These are phyloP conservation scores for Lasiodiplodia sp. DNA, from an alignment of 2,329 filamentous ascomycete species.

Conservation along the genomic window DNA sequence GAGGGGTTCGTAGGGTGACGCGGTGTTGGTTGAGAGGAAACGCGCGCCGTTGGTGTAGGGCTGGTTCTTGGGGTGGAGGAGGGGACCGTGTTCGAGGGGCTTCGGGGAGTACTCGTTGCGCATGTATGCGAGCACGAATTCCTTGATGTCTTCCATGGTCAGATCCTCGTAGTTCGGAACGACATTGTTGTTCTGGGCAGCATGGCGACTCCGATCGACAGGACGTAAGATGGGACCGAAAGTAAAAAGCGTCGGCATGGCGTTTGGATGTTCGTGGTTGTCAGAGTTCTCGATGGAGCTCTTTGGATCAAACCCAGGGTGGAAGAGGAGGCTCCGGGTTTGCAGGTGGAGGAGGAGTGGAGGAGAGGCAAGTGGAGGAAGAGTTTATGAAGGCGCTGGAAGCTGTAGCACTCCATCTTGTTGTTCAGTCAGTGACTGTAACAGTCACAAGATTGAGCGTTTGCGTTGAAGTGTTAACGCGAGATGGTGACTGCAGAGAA, in stretches of 20 bases:
- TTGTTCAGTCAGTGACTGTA: no score
- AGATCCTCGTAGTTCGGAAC: background rate
- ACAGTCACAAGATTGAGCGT: no score
- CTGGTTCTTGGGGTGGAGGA: background rate
- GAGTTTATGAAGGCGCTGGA: background rate
- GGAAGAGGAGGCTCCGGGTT: background rate
- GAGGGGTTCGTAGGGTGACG: background rate
- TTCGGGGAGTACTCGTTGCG: conserved; percentile 14
- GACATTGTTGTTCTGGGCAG: background rate
- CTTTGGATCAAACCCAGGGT: background rate
- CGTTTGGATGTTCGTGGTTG: background rate
- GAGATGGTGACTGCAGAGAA: no score
- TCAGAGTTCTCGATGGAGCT: background rate
- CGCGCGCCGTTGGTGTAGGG: background rate
- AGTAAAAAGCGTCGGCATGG: no score
- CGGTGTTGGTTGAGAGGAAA: background rate
- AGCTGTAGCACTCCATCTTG: no score
- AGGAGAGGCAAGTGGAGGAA: background rate
- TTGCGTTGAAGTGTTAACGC: no score
- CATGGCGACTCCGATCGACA: no score
- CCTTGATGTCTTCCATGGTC: background rate
- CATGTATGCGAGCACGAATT: conserved; percentile 7
- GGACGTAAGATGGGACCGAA: no score
- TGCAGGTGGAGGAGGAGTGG: background rate
- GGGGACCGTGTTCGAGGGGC: background rate